Percentiles rank a stretch among this genome's conserved stretches.
These are phyloP conservation scores for Lasiosphaeriaceae sp. DNA, from an alignment of 495 filamentous ascomycete genomes.

Conservation along the genomic window DNA sequence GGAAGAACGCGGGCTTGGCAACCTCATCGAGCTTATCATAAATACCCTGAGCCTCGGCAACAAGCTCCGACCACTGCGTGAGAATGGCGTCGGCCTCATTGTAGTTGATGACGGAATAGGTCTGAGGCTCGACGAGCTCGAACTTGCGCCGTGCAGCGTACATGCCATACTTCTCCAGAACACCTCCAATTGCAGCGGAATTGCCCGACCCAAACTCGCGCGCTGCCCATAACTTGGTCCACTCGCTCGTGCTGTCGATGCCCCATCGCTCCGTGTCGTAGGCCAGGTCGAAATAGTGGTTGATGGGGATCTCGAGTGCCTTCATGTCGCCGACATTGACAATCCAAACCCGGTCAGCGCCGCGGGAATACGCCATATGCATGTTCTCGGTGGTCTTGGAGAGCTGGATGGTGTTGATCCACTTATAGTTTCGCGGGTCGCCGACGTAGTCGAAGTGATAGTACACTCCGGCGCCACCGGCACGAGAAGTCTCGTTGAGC, in stretches of 20 bases:
- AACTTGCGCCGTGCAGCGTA: conserved; percentile 63
- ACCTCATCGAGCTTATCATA: conserved; percentile 48
- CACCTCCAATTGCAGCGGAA: conserved; percentile 46
- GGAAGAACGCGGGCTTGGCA: conserved; percentile 58
- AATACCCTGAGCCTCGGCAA: conserved; percentile 49
- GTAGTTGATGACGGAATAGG: conserved; percentile 66
- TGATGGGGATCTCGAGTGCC: conserved; percentile 64
- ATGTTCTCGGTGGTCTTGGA: conserved; percentile 63
- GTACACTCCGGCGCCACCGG: conserved; percentile 69
- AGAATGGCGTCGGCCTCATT: conserved; percentile 64
- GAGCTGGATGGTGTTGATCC: conserved; percentile 68
- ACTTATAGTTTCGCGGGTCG: conserved; percentile 61
- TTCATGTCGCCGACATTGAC: conserved; percentile 76
- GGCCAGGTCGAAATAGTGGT: conserved; percentile 62
- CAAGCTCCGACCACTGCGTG: conserved; percentile 59
- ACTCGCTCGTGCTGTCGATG: conserved; percentile 51
- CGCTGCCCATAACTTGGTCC: conserved; percentile 54
- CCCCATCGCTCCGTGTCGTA: conserved; percentile 57
- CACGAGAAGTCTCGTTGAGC: conserved; percentile 53
- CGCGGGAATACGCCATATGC: conserved; percentile 56
- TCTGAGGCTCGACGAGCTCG: conserved; percentile 60
- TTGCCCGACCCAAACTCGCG: conserved; percentile 55
- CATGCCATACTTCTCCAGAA: conserved; percentile 60
- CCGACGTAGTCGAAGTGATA: conserved; percentile 76
- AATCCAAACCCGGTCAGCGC: conserved; percentile 68